Evolutionary conservation across 257 asterid species (phyloP), one percentile per base, ranked within the genome.

Genomic region (Parsonsia alboflavescens): DNA sequence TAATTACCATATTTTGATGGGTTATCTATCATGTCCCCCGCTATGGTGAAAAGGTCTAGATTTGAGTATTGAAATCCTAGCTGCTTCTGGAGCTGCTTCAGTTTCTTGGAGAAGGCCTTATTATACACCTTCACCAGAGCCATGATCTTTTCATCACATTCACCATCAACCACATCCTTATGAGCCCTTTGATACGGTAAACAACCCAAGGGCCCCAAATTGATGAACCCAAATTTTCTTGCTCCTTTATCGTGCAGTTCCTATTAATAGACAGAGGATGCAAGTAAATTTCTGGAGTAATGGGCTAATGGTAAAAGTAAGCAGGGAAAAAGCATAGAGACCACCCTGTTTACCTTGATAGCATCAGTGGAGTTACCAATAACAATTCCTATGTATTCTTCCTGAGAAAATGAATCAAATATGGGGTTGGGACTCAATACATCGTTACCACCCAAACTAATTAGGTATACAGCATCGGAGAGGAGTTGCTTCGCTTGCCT

Each of bases 221-320:
- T 76, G 26, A 82, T 24, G 36, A 82, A 66, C 28, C 54, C 83
- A 72, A 82, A 82, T 64, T 82, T 82, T 45, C 83, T 79, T 6
- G 76, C 86, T 49, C 86, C 86, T 8, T 64, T 58, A 53, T 13
- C 48, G 28, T 82, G 52, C 30, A 82, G 26, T 42, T 71, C 81
- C 85, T 82, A 56, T 68, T 7, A 26, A 11, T 22, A 3, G 28
- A 15, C 24, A 52, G 45, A 6, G 9, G 5, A 61, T 6, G 24
- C 17, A 50, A 10, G 21, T 48, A 24, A 11, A 19, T 45, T 2
- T 5, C 26, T 6, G 17, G 62, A 33, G 39, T 33, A 13, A 15
- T 7, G 48, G 45, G 22, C 53, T 24, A 19, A 49, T 33, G 12
- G 52, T 7, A 11, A 1, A n/a, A 52, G 24, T 19, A 30, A 9